phyloP scores from a whole-genome alignment of 352 stramenopile genomes.

The Blastocystis sp. region DNA sequence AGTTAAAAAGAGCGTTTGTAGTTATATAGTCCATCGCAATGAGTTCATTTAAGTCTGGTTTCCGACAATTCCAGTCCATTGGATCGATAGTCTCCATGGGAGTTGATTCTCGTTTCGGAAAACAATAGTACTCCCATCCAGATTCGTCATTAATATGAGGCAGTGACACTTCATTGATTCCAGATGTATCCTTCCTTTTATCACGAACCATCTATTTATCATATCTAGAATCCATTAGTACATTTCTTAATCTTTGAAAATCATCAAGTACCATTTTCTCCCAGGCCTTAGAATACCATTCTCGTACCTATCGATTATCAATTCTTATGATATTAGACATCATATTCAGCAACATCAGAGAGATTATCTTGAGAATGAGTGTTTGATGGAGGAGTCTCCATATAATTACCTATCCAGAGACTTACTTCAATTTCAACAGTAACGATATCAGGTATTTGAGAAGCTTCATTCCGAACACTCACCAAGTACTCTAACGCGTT shows the following conservation, averaged over 20 bases:
- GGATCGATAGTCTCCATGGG: background rate
- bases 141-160: slow-evolving; percentile 50
- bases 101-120: background rate
- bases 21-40: slow-evolving; percentile 30
- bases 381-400: background rate
- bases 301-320: background rate
- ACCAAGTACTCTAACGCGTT: slow-evolving; percentile 48
- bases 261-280: background rate
- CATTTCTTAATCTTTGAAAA: slow-evolving; percentile 13
- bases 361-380: background rate
- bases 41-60: background rate
- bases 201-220: background rate
- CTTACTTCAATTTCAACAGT: background rate
- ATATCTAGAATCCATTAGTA: background rate
- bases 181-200: background rate
- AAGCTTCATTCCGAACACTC: slow-evolving; percentile 8
- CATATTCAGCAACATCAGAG: background rate
- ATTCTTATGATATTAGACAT: background rate
- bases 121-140: slow-evolving; percentile 59
- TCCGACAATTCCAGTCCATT: background rate
- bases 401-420: background rate
- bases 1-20: slow-evolving; percentile 36
- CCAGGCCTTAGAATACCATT: background rate
- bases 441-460: background rate
- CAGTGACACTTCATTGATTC: background rate